phyloP scores from a whole-genome alignment of 768 basidiomycete genomes.

The Lactarius vividus region DNA sequence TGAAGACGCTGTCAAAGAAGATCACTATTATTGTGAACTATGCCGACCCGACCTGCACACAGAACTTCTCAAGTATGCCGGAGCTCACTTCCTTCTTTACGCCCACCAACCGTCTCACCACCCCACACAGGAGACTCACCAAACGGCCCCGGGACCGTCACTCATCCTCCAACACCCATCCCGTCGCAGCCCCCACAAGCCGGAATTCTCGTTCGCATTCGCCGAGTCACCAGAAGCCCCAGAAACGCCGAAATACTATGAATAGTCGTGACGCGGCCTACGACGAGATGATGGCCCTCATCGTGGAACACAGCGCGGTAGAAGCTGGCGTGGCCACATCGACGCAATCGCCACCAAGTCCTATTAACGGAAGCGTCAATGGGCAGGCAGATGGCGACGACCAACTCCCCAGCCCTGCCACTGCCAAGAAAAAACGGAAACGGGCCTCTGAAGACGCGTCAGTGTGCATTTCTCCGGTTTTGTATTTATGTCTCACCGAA shows the following conservation, averaged over 20 bases:
- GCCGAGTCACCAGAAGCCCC: conserved; percentile 58
- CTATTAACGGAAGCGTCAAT: conserved; percentile 34
- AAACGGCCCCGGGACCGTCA: conserved; percentile 65
- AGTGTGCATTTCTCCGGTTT: conserved; percentile 33
- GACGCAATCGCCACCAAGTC: conserved; percentile 41
- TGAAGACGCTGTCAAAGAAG: conserved; percentile 66
- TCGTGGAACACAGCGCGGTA: conserved; percentile 68
- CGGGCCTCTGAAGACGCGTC: conserved; percentile 71
- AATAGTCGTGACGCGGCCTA: conserved; percentile 94
- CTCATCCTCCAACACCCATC: conserved; percentile 44
- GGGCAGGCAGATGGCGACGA: conserved; percentile 45
- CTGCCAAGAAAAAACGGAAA: conserved; percentile 68
- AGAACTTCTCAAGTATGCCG: conserved; percentile 73
- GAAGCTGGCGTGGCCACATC: conserved; percentile 70
- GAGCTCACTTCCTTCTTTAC: conserved; percentile 25
- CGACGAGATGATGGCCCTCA: conserved; percentile 64
- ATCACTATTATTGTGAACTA: conserved; percentile 91
- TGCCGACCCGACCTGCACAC: conserved; percentile 86
- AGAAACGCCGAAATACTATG: conserved; percentile 94
- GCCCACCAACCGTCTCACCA: conserved; percentile 21
- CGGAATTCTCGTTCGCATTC: conserved; percentile 77
- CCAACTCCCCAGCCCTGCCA: conserved; percentile 43
- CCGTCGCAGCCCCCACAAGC: conserved; percentile 33
- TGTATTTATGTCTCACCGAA: conserved; percentile 20
- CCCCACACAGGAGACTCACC: conserved; percentile 53